Conservation (phyloP, 352 stramenopile species). For the Poterioochromonas sp. region DNA sequence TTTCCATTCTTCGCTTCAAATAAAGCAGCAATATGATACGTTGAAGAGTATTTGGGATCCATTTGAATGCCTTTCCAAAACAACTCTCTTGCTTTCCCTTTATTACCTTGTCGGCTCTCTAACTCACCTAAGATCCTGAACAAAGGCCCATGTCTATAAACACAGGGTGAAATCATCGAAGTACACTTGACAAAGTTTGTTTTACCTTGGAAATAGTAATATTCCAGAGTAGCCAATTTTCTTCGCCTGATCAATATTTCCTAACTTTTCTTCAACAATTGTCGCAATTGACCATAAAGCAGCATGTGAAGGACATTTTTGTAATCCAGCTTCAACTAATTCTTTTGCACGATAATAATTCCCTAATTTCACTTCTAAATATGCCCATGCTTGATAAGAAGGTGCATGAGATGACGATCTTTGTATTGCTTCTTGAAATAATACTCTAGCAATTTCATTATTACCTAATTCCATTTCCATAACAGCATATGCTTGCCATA, state of each 20-base stretch:
- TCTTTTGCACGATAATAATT: neutral
- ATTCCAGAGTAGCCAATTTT: neutral
- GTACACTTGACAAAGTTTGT: neutral
- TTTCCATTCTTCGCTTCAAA: constrained; percentile 21
- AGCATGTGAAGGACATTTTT: constrained; percentile 23
- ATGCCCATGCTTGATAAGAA: constrained; percentile 41
- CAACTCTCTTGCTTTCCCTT: neutral
- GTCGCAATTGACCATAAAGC: constrained; percentile 38
- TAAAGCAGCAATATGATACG: constrained; percentile 15
- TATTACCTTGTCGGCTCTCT: neutral
- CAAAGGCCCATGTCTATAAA: neutral
- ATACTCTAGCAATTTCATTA: constrained; percentile 19
- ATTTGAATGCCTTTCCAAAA: neutral
- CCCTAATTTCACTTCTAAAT: constrained; percentile 33
- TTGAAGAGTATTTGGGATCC: constrained; percentile 12
- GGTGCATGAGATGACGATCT: constrained; percentile 32
- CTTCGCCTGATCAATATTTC: neutral
- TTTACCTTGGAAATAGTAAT: constrained; percentile 1
- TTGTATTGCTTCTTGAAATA: constrained; percentile 34
- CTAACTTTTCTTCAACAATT: constrained; percentile 29
- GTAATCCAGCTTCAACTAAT: constrained; percentile 9
- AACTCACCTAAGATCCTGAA: constrained; percentile 27
- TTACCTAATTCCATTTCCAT: constrained; percentile 29
- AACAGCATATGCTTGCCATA: constrained; percentile 44
- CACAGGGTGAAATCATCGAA: neutral